These are phyloP conservation scores for Tetradesmus lagerheimii DNA, from an alignment of 139 green algal species.

Conservation along the genomic window DNA sequence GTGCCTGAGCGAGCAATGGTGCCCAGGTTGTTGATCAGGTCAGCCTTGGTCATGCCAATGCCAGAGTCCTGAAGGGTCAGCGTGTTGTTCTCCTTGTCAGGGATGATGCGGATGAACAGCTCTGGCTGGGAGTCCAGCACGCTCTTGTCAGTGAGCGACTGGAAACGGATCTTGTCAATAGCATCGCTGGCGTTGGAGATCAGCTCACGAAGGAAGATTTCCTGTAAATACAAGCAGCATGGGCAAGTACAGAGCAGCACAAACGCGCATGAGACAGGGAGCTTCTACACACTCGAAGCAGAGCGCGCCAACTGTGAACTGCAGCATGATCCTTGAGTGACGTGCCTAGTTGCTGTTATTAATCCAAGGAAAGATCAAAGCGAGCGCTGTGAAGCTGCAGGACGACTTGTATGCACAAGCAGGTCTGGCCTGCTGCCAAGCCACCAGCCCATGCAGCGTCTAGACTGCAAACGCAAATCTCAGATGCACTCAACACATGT, in stretches of 20 bases:
- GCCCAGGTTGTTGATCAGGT: slow-evolving; percentile 99
- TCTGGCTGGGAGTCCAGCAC: slow-evolving; percentile 94
- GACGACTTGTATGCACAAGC: background rate
- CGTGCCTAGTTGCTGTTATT: background rate
- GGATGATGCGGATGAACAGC: slow-evolving; percentile 97
- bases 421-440: background rate
- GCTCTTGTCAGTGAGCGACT: slow-evolving; percentile 98
- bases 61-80: slow-evolving; percentile 96
- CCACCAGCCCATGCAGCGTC: background rate
- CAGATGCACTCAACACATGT: background rate
- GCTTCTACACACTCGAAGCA: slow-evolving; percentile 6
- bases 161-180: slow-evolving; percentile 99
- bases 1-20: slow-evolving; percentile 99
- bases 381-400: background rate
- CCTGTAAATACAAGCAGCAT: slow-evolving; percentile 34
- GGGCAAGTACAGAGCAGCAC: background rate
- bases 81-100: slow-evolving; percentile 98
- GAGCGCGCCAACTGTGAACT: background rate
- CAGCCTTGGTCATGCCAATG: slow-evolving; percentile 98
- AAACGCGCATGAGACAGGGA: background rate
- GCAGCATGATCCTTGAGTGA: background rate
- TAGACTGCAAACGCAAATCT: background rate
- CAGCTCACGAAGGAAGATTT: slow-evolving; percentile 98
- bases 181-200: slow-evolving; percentile 97
- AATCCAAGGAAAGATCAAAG: background rate